Evolutionary conservation across 2,329 filamentous ascomycete genomes (phyloP).

Genomic region (Chaetomium globosum): DNA sequence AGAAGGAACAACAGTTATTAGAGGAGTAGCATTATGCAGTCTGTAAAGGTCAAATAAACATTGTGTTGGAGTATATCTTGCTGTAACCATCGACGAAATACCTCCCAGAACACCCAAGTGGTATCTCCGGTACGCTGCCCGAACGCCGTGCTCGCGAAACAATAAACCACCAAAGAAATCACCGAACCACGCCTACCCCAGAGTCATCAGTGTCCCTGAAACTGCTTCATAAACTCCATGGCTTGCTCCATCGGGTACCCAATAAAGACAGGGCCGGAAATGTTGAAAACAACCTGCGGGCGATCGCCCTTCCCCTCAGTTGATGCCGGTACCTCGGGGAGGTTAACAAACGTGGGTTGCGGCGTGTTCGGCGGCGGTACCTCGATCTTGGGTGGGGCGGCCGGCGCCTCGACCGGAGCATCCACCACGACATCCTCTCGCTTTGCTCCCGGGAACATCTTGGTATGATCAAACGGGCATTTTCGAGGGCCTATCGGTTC

Average conservation of each 20-base stretch:
- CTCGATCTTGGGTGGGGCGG: constrained; percentile 36
- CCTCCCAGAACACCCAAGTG: neutral
- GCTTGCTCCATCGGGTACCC: constrained; percentile 85
- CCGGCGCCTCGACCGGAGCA: constrained; percentile 29
- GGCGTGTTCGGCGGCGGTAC: constrained; percentile 39
- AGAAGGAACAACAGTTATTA: constrained; percentile 3
- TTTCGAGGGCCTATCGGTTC: constrained; percentile 46
- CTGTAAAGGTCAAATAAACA: constrained; percentile 1
- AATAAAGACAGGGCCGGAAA: constrained; percentile 83
- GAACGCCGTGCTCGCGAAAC: constrained; percentile 29
- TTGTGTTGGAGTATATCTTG: neutral
- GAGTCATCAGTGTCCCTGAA: constrained; percentile 43
- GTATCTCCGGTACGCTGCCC: neutral
- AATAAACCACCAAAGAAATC: neutral
- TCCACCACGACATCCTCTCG: constrained; percentile 13
- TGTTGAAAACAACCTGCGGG: constrained; percentile 77
- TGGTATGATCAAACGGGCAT: constrained; percentile 57
- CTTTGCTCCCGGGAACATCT: constrained; percentile 32
- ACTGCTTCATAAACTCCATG: constrained; percentile 70
- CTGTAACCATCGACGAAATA: neutral
- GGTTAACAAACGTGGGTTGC: constrained; percentile 58
- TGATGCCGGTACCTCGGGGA: constrained; percentile 34
- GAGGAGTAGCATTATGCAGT: neutral
- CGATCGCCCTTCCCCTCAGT: constrained; percentile 39
- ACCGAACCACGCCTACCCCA: neutral